Evolutionary conservation across 31 red algal species (phyloP), one percentile per base, ranked within the genome.

Genomic region (Endocladia muricata): DNA sequence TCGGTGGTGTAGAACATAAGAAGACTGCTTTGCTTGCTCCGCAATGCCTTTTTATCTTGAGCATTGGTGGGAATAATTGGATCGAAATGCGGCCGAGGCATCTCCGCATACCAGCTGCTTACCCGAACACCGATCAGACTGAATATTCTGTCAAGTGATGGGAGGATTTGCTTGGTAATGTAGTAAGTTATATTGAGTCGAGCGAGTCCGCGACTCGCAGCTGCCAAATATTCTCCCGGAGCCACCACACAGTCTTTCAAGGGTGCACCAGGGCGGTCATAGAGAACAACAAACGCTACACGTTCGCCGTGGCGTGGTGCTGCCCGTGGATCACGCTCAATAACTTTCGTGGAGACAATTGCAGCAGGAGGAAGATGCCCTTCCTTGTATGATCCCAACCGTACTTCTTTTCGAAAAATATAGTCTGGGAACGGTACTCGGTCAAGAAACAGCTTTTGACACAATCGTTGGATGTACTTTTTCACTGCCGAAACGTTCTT

Each of bases 181-280:
- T 99, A 99, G 74, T 99, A 99, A 15, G 88, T 93, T 1, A 86
- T 84, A 56, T 99, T 92, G 35, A 99, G 29, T 6, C 83, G 77
- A 8, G 67, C 55, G 54, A 54, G 35, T 39, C 83, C 62, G 0
- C 54, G 48, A 2, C 76, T 33, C 33, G 58, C 63, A 11, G 41
- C 57, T 1, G 55, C 57, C 13, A 99, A 71, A 21, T 70, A 90
- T 21, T 88, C 84, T 21, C 51, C 49, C 2, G 92, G 92, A n/a
- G 85, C 49, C 61, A 92, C 55, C 19, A 99, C 96, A 31, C 82
- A 87, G 57, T 99, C 96, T 36, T 85, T 86, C 58, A 99, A 56
- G 17, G 77, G 77, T 28, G 84, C 85, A 26, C 86, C 89, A 28
- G 93, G 92, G 26, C 61, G 62, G 25, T 79, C 85, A 44, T 97